A percentile compares a stretch with the other conserved stretches of the same genome.
Conservation (phyloP, 192 early-diverging fungal genomes). For the Chytriomyces confervae region DNA sequence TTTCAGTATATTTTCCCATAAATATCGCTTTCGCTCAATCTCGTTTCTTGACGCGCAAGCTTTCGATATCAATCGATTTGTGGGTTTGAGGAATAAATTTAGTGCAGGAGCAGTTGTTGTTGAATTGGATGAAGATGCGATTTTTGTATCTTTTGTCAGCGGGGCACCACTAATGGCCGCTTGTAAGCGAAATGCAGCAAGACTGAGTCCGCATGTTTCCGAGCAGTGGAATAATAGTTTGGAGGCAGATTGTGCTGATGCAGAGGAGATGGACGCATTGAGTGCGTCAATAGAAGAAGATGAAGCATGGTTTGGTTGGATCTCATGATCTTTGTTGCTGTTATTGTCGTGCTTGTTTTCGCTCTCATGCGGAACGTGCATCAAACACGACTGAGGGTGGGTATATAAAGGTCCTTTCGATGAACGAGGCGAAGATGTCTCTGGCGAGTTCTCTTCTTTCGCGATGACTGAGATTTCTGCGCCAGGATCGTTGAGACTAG, state of each 20-base stretch:
- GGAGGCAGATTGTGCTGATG: background rate
- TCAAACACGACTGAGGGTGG: conserved; percentile 14
- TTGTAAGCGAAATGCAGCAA: conserved; percentile 6
- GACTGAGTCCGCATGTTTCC: conserved; percentile 9
- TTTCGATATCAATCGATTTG: background rate
- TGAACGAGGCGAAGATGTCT: background rate
- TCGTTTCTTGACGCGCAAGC: background rate
- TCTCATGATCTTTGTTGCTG: no score
- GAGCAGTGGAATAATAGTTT: conserved; percentile 17
- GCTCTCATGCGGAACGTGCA: conserved; percentile 23
- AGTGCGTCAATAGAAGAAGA: no score
- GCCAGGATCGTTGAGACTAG: background rate
- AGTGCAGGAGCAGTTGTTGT: no score
- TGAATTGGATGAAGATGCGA: no score
- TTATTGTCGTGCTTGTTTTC: background rate
- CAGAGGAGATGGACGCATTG: no score
- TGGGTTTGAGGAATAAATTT: no score
- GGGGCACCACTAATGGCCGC: background rate
- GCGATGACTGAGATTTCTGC: background rate
- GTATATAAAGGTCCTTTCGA: background rate
- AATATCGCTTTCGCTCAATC: conserved; percentile 1
- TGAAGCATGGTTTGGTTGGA: no score
- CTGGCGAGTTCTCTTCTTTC: background rate
- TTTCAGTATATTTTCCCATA: no score
- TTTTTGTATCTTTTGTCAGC: background rate